phyloP scores from a whole-genome alignment of 352 stramenopile species.

The Phytophthora foliorum region DNA sequence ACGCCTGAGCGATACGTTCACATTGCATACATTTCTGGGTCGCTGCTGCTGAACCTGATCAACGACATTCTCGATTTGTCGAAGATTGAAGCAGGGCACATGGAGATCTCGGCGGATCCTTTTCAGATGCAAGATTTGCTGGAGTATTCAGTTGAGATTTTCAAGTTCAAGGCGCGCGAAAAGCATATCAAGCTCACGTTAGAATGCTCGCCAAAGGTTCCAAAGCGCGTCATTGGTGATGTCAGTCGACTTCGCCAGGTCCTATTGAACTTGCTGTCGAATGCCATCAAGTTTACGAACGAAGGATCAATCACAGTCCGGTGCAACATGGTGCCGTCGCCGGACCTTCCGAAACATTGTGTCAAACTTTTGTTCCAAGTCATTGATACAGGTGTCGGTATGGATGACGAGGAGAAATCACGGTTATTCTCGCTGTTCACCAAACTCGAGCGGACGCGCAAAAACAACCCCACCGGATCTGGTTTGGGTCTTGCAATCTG shows the following conservation, averaged over 20 bases:
- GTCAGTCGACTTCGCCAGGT: constrained; percentile 74
- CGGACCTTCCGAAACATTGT: constrained; percentile 59
- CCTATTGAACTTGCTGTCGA: constrained; percentile 79
- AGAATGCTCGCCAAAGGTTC: constrained; percentile 61
- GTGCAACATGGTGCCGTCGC: constrained; percentile 64
- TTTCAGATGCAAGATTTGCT: constrained; percentile 78
- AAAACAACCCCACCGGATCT: constrained; percentile 78
- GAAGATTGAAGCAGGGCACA: constrained; percentile 92
- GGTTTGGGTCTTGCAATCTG: constrained; percentile 78
- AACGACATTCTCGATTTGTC: constrained; percentile 92
- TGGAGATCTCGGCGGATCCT: constrained; percentile 82
- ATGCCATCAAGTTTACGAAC: constrained; percentile 86
- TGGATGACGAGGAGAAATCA: constrained; percentile 74
- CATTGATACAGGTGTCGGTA: constrained; percentile 74
- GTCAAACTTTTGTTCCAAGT: constrained; percentile 80
- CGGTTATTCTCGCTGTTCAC: constrained; percentile 73
- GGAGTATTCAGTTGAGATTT: constrained; percentile 87
- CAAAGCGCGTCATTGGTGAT: constrained; percentile 68
- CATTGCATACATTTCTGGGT: constrained; percentile 77
- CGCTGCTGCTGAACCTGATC: constrained; percentile 75
- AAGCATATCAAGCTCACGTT: constrained; percentile 87
- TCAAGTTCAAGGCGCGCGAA: constrained; percentile 83
- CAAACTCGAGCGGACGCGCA: constrained; percentile 70
- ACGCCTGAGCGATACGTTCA: constrained; percentile 71
- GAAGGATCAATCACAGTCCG: constrained; percentile 75